Conservation (phyloP, 345 rosid species). For the Citrus unshiu region DNA sequence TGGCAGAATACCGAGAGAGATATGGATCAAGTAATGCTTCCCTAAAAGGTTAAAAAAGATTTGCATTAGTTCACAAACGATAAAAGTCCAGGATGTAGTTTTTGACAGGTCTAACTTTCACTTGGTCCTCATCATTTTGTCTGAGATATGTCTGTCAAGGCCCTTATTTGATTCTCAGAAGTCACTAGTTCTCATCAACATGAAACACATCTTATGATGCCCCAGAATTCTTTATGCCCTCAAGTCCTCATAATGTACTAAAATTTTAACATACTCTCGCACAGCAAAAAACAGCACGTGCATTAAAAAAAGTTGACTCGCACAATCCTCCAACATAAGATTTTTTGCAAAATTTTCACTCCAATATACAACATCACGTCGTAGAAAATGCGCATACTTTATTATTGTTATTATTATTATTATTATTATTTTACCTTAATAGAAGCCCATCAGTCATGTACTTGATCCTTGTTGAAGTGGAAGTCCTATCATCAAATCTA, state of each 20-base stretch:
- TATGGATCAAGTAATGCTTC: constrained; percentile 85
- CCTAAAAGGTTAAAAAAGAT: constrained; percentile 35
- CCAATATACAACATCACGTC: not conserved
- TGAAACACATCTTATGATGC: not conserved
- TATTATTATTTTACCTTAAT: constrained; percentile 44
- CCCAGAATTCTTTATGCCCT: not conserved
- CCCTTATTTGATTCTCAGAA: not conserved
- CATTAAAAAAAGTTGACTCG: not conserved
- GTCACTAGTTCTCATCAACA: not conserved
- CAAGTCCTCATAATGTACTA: not conserved
- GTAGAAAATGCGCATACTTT: not conserved
- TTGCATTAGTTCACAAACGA: constrained; percentile 11
- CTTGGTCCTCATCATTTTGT: not conserved
- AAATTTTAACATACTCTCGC: not conserved
- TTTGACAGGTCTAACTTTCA: not conserved
- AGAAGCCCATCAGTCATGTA: constrained; percentile 93
- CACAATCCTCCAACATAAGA: not conserved
- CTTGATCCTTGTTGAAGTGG: constrained; percentile 64
- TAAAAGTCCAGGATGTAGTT: constrained; percentile 8
- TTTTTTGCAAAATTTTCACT: not conserved
- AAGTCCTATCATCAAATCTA: constrained; percentile 78
- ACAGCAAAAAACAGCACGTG: not conserved
- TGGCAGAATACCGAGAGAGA: constrained; percentile 77
- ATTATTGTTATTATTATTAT: no score
- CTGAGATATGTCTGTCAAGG: not conserved